Evolutionary conservation across 768 basidiomycete species (phyloP).

Genomic region (Mycena chlorophos): DNA sequence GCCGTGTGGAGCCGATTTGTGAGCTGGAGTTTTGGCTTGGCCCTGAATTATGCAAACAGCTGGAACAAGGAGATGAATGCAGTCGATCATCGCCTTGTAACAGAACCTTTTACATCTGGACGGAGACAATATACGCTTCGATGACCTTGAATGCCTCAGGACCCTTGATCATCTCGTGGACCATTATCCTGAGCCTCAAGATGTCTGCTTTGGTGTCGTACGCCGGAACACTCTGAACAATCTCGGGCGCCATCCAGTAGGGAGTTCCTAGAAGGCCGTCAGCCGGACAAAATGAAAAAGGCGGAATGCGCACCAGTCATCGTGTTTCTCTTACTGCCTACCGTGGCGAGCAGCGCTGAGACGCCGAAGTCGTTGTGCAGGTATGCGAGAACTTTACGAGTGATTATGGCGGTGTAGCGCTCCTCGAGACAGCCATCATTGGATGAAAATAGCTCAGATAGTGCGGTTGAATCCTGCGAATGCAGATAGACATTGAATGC

Average conservation of each 20-base stretch:
- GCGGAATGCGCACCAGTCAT: slow-evolving; percentile 51
- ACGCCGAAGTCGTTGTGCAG: slow-evolving; percentile 99
- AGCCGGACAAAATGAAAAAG: background rate
- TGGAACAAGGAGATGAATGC: too few relatives aligned
- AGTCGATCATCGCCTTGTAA: slow-evolving; percentile 98
- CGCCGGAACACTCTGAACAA: slow-evolving; percentile 81
- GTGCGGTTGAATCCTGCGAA: slow-evolving; percentile 92
- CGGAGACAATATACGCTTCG: slow-evolving; percentile 94
- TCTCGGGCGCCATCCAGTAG: slow-evolving; percentile 99
- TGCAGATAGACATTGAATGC: too few relatives aligned
- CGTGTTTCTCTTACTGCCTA: slow-evolving; percentile 90
- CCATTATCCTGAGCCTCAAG: slow-evolving; percentile 95
- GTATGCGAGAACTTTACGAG: slow-evolving; percentile 87
- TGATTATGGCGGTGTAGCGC: slow-evolving; percentile 82
- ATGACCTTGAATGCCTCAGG: slow-evolving; percentile 84
- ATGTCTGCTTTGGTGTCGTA: slow-evolving; percentile 99
- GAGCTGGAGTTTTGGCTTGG: background rate
- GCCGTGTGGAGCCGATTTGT: too few relatives aligned
- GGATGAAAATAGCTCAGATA: slow-evolving; percentile 88
- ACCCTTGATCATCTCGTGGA: slow-evolving; percentile 96
- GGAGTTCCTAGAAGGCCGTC: slow-evolving; percentile 64
- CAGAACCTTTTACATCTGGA: slow-evolving; percentile 92
- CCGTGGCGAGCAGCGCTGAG: slow-evolving; percentile 83
- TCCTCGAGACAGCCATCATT: slow-evolving; percentile 80
- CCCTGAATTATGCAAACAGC: too few relatives aligned